phyloP scores from a whole-genome alignment of 176 grass and related monocot species.

The Elaeis guineensis region DNA sequence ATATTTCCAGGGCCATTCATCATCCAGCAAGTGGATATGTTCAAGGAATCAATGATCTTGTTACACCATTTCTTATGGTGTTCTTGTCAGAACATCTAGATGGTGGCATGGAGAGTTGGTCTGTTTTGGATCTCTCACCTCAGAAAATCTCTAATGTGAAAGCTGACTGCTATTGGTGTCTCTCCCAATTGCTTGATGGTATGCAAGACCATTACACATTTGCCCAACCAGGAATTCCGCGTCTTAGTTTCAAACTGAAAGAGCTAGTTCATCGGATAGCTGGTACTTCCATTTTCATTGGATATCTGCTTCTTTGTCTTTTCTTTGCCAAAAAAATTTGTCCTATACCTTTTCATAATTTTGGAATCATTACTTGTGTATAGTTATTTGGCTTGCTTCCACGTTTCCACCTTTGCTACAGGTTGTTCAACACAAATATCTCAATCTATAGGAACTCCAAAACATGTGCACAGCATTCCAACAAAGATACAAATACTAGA shows the following conservation, averaged over 20 bases:
- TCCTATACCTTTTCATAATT: no score
- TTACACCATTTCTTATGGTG: conserved; percentile 82
- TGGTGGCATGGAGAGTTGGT: conserved; percentile 82
- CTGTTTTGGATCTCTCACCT: conserved; percentile 54
- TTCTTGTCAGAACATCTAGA: conserved; percentile 91
- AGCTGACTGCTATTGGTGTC: conserved; percentile 95
- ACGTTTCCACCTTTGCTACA: no score
- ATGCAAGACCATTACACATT: conserved; percentile 99
- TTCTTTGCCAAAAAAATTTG: no score
- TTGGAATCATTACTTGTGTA: no score
- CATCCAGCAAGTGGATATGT: conserved; percentile 97
- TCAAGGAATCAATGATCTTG: conserved; percentile 98
- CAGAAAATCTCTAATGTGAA: conserved; percentile 73
- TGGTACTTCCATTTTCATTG: conserved; percentile 32
- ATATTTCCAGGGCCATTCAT: conserved; percentile 66
- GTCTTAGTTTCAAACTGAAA: conserved; percentile 83
- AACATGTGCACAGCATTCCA: no score
- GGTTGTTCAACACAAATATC: no score
- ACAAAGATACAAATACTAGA: no score
- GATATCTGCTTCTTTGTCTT: background rate
- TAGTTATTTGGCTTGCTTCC: no score
- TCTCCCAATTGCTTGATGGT: conserved; percentile 89
- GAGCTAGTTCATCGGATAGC: conserved; percentile 83
- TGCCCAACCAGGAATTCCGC: conserved; percentile 97
- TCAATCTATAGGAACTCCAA: no score